Evolutionary conservation across 2,329 filamentous ascomycete genomes (phyloP).

Genomic region (Myriosclerotinia duriaeana): DNA sequence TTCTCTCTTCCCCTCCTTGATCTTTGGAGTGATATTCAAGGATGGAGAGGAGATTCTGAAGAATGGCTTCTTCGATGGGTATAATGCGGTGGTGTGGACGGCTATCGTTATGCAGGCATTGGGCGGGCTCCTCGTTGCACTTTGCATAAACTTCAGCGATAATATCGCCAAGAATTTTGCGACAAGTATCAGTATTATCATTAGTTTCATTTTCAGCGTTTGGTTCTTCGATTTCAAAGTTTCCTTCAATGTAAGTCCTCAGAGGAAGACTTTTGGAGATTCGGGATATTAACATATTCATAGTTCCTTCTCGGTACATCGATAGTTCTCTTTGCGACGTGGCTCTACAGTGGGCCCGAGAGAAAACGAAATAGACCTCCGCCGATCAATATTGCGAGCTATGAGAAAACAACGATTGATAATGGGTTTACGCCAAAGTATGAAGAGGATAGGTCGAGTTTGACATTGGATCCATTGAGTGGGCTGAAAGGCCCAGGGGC

Average conservation of each 20-base stretch:
- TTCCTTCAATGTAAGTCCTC: slow-evolving; percentile 63
- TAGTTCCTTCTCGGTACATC: slow-evolving; percentile 81
- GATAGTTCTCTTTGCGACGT: slow-evolving; percentile 78
- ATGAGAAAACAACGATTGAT: slow-evolving; percentile 62
- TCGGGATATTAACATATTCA: slow-evolving; percentile 5
- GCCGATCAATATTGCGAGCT: slow-evolving; percentile 67
- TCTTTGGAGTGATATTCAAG: slow-evolving; percentile 82
- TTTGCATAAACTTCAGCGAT: slow-evolving; percentile 80
- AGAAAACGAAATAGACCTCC: slow-evolving; percentile 58
- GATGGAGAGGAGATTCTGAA: slow-evolving; percentile 81
- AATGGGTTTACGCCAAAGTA: slow-evolving; percentile 39
- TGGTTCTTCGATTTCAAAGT: slow-evolving; percentile 81
- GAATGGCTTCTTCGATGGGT: slow-evolving; percentile 90
- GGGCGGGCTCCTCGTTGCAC: slow-evolving; percentile 79
- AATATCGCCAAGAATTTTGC: slow-evolving; percentile 95
- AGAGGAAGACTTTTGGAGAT: background rate
- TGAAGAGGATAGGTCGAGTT: slow-evolving; percentile 35
- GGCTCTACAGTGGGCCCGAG: slow-evolving; percentile 74
- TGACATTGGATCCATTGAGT: slow-evolving; percentile 39
- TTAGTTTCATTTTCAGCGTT: slow-evolving; percentile 83
- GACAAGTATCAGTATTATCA: slow-evolving; percentile 84
- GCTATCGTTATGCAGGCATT: slow-evolving; percentile 79
- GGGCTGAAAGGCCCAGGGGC: slow-evolving; percentile 45
- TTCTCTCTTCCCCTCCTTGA: slow-evolving; percentile 83
- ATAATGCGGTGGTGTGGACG: slow-evolving; percentile 88